These are phyloP conservation scores for Aureobasidium zeae DNA, from an alignment of 2,329 filamentous ascomycete species.

Conservation along the genomic window DNA sequence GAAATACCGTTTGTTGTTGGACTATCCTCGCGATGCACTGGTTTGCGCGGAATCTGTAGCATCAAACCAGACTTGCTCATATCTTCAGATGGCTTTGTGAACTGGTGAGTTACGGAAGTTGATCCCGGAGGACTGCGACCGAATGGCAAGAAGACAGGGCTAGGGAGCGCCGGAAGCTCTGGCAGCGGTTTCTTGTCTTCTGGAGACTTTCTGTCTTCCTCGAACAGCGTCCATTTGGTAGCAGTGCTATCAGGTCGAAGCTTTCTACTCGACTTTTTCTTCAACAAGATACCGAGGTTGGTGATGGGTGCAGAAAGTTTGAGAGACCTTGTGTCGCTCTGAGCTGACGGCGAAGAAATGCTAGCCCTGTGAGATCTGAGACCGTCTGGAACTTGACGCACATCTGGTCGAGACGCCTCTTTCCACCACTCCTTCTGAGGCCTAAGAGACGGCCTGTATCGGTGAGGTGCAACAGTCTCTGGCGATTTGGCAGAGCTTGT, in stretches of 20 bases:
- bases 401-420: constrained; percentile 18
- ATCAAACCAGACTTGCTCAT: constrained; percentile 19
- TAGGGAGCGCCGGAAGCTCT: not conserved
- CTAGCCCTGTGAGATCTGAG: constrained; percentile 9
- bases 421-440: constrained; percentile 9
- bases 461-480: not conserved
- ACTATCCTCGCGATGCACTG: constrained; percentile 3
- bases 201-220: constrained; percentile 25
- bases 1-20: constrained; percentile 15
- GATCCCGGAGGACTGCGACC: constrained; percentile 2
- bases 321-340: not conserved
- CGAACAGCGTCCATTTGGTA: constrained; percentile 27
- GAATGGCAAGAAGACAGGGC: constrained; percentile 16
- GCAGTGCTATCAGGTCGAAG: constrained; percentile 18
- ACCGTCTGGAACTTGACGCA: constrained; percentile 5
- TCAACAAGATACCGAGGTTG: constrained; percentile 11
- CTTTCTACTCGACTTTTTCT: constrained; percentile 1
- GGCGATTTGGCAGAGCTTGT: constrained; percentile 5
- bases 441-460: not conserved
- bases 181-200: constrained; percentile 13
- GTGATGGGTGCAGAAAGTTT: constrained; percentile 13
- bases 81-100: constrained; percentile 18
- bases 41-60: constrained; percentile 20
- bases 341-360: not conserved
- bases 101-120: constrained; percentile 16